A percentile compares a stretch with the other conserved stretches of the same genome.
These are phyloP conservation scores for Nicotiana knightiana DNA, from an alignment of 257 asterid genomes.

Conservation along the genomic window DNA sequence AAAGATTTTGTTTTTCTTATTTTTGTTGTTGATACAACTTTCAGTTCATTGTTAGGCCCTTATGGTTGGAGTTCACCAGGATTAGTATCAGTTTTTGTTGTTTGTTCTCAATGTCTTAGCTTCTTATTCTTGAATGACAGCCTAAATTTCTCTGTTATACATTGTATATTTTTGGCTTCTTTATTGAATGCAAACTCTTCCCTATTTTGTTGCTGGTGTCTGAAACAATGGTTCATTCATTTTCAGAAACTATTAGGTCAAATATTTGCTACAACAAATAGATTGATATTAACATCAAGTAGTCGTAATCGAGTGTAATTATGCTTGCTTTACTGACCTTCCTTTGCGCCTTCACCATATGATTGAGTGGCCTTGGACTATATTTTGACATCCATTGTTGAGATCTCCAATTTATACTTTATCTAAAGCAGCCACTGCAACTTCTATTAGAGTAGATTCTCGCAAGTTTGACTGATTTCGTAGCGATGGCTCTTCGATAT, in stretches of 20 bases:
- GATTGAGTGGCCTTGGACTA: not conserved
- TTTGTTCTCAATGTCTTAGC: not conserved
- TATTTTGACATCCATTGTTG: not conserved
- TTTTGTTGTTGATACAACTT: not conserved
- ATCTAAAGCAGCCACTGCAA: too few relatives aligned
- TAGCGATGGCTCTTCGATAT: too few relatives aligned
- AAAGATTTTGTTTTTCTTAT: too few relatives aligned
- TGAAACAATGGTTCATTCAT: not conserved
- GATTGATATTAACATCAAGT: not conserved
- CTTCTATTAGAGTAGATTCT: too few relatives aligned
- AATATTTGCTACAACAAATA: not conserved
- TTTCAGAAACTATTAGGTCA: not conserved
- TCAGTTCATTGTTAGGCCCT: not conserved
- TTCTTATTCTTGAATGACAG: not conserved
- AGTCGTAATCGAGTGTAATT: not conserved
- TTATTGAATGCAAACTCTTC: not conserved
- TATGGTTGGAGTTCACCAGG: not conserved
- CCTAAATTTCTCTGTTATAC: not conserved
- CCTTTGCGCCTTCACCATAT: not conserved
- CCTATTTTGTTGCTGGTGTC: not conserved
- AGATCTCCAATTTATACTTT: not conserved
- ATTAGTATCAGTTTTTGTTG: not conserved
- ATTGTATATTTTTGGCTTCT: not conserved
- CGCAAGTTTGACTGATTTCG: too few relatives aligned
- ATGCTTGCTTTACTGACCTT: not conserved